Base-by-base conservation (phyloP, 345 rosid genomes). In the Populus deltoides region DNA sequence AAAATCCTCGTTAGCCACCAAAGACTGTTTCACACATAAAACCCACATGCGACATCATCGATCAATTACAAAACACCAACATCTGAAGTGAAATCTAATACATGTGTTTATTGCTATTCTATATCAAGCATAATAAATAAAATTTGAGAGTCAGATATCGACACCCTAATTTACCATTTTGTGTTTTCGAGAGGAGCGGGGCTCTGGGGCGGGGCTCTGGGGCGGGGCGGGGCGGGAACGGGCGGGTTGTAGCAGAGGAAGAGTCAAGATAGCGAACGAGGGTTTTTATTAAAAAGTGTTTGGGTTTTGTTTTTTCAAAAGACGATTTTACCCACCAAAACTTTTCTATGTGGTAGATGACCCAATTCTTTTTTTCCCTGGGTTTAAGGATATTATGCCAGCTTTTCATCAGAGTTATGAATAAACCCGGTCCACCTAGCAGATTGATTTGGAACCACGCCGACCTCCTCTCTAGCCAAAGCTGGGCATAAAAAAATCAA, bases 1-100 rank as follows among this genome's bases (percentile, higher is more conserved):
- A 73, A 91, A 94, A 0, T 94, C 98, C 78, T 92, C 98, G 75
- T 88, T 91, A 17, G 96, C 92, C 61, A 91, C 94, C 85, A 94
- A 88, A 78, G 97, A 90, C 98, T 94, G 81, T 83, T 39, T 22
- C 61, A 24, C 2, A 8, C 5, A 31, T 8, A 51, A 29, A 71
- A 49, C 20, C 20, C 24, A 71, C 53, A 70, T 8, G 8, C 35
- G 33, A 47, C 31, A 57, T 15, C 20, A 47, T 27, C 74, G 31
- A 47, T 47, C 36, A 25, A 70, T 47, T 27, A 17, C 22, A 10
- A 25, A 29, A 47, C 20, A 45, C 4, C 51, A 11, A 0, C 51
- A 45, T 13, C 51, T 45, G 15, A 45, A 45, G 13, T 45, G 5
- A 45, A 45, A 68, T n/a, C 6, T 6, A 68, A 68, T 38, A 22